Evolutionary conservation across 2,329 filamentous ascomycete genomes (phyloP), one percentile per base, ranked within the genome.

Genomic region (Onygenales sp.): DNA sequence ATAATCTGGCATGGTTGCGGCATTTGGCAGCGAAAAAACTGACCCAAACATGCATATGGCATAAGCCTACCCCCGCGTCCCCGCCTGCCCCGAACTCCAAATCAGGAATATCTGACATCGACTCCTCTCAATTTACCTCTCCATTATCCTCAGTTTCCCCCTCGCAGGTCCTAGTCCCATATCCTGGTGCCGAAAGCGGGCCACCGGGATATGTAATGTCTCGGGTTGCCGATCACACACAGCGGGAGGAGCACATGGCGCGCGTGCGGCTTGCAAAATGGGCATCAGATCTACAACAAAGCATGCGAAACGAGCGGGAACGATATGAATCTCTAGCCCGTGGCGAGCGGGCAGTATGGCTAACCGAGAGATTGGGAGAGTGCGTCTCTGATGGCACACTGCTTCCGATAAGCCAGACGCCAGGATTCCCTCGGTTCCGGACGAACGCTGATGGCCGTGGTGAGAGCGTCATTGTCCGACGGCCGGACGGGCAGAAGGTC

Each of bases 1-100:
- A 92, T 45, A 90, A 87, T 37, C 80, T 90, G 39, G 79, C 87
- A 3, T 91, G 88, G 77, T 77, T 97, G 50, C 84, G 92, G 32
- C 86, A 97, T 67, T 80, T 84, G 1, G 85, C 89, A 2, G 89
- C 89, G 1, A 85, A 85, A 65, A 96, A 95, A 66, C 85, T 88
- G 57, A 70, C 94, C 10, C 75, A 81, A 49, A 93, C 87, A 85
- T 79, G 84, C 52, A 74, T 72, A 46, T 54, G 9, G 51, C 52
- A 33, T 47, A 54, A 46, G 33, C 33, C 36, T n/a, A 21, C 52
- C 17, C 53, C 49, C 9, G 45, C 42, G 33, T 54, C 48, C 49
- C 59, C 47, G 53, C 61, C 48, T 49, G 58, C 51, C 58, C 63
- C 49, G 31, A 48, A 36, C 56, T 45, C n/a, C 60, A 57, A 34